phyloP scores from a whole-genome alignment of 2,329 filamentous ascomycete genomes.

The Botrytis fragariae region DNA sequence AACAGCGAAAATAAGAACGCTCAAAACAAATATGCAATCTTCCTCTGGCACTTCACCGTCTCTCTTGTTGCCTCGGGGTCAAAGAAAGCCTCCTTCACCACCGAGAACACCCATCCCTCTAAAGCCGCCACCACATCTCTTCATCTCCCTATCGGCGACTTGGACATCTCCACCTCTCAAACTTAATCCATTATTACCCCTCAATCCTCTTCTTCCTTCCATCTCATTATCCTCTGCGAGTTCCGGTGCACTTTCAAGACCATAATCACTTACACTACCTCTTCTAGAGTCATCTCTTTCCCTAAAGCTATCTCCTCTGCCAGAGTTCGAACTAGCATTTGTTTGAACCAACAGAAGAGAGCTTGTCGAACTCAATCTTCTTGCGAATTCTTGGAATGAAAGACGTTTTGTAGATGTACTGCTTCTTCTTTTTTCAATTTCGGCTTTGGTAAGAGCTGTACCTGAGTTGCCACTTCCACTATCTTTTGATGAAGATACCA shows the following conservation, averaged over 20 bases:
- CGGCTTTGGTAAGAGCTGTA: constrained; percentile 22
- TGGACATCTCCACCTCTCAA: background rate
- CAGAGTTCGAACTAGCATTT: constrained; percentile 43
- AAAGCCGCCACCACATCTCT: background rate
- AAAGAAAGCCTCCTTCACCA: constrained; percentile 7
- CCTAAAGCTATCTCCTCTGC: constrained; percentile 28
- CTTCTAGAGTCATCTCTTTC: constrained; percentile 29
- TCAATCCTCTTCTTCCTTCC: background rate
- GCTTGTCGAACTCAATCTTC: constrained; percentile 57
- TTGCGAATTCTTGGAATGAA: constrained; percentile 61
- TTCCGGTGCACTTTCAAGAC: background rate
- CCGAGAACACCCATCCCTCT: constrained; percentile 4
- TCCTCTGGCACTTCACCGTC: background rate
- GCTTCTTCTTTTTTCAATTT: constrained; percentile 49
- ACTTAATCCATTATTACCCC: background rate
- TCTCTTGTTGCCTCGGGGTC: background rate
- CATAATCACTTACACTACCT: constrained; percentile 22
- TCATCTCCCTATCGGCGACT: background rate
- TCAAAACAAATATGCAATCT: constrained; percentile 2
- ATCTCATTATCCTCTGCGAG: background rate
- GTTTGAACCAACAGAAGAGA: constrained; percentile 59
- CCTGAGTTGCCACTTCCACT: constrained; percentile 23
- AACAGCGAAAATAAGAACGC: background rate
- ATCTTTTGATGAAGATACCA: constrained; percentile 29
- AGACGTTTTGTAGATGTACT: constrained; percentile 55